Base-by-base conservation (phyloP, 75 land plant genomes). In the Selaginella moellendorffii region DNA sequence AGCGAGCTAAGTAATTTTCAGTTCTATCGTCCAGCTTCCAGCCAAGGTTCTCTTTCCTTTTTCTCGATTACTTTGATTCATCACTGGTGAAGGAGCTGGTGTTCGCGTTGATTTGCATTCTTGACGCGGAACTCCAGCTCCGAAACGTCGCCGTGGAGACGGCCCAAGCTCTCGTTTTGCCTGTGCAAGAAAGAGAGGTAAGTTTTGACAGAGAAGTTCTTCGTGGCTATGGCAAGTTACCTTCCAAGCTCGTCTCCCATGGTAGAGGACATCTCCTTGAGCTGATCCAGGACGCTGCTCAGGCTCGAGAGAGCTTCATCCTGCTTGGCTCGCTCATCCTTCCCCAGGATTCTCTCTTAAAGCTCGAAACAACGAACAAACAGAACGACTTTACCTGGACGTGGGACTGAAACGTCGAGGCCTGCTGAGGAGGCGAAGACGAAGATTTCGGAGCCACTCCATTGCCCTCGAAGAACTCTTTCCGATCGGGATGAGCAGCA, bases 161-260 rank as follows among this genome's bases (percentile, higher is more conserved):
- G 83, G 72, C 73, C 85, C 42, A 87, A 14, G 22, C 69, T 77
- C 24, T 60, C 63, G 76, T 65, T 78, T 54, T 87, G 92, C 72
- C 92, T 87, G 82, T 58, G 76, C 65, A 67, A 36, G 5, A 36
- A 5, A 36, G 5, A 14, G 5, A 14, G 5, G 46, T 36, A 14
- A 5, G 46, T 36, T 5, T 36, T 36, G 14, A 14, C 5, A 36
- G 10, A 5, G 46, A 36, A 36, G 14, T 36, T 5, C 46, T n/a
- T n/a, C n/a, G n/a, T n/a, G n/a, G n/a, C n/a, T n/a, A n/a, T n/a
- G n/a, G n/a, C n/a, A n/a, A n/a, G 14, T 26, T 22, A 61, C 70
- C 63, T 69, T 29, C 1, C 5, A 17, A 69, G 25, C 22, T 69
- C 70, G 1, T 2, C 36, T 0, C 70, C 70, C 70, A 69, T 69